Base-by-base conservation (phyloP, 192 early-diverging fungal species). In the Backusella mclennaniae region DNA sequence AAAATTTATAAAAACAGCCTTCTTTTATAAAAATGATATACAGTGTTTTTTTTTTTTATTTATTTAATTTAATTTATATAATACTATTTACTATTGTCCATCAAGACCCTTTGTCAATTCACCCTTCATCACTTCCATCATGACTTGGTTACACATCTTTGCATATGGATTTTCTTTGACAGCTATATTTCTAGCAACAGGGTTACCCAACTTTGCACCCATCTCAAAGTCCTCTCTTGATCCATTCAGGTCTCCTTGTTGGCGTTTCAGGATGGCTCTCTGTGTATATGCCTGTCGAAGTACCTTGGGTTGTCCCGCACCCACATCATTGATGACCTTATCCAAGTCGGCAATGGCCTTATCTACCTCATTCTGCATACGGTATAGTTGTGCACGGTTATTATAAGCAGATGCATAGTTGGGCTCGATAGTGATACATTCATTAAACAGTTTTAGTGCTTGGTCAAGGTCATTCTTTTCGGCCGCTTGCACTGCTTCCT, bases 231-330 rank as follows among this genome's bases (percentile, higher is more conserved):
- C 86, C 2, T 74, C 76, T 46, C 81, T 78, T n/a, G 86, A 78
- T 15, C 81, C 86, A 31, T 81, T 72, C 23, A 84, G 67, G 42
- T 87, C 83, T 0, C 86, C 86, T 35, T 76, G 53, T 7, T 80
- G 77, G 29, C 82, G 82, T 59, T 80, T 80, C 49, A 87, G 76
- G 19, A 87, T 85, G 11, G 83, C 86, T 49, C 86, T 73, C 36
- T 87, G 86, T 6, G 86, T 87, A 71, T 87, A 87, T 26, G 86
- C 86, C 73, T 86, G 86, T 31, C 84, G 78, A 17, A 87, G 46
- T 12, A 87, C 79, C 42, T 79, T 82, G 6, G 83, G 71, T 35
- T 87, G 84, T 38, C 83, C 84, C 41, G 71, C 3, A 73, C 86
- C 36, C 77, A 53, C 17, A 41, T 69, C 68, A 11, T 78, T 73